These are phyloP conservation scores for Austroboletus novae-zelandiae DNA, from an alignment of 1,284 basidiomycete genomes.

Conservation along the genomic window DNA sequence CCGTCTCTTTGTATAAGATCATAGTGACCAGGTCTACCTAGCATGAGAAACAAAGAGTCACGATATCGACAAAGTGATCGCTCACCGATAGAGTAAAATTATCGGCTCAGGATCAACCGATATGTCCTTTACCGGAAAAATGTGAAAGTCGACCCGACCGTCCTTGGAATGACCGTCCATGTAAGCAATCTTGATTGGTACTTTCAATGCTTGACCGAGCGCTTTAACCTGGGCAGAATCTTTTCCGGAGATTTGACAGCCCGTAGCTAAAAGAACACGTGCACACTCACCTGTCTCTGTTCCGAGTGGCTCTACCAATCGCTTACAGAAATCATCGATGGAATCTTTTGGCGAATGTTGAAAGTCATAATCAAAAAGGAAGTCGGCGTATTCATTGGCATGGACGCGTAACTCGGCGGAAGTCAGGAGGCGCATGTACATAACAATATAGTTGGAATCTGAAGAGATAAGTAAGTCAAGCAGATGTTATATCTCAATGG, in stretches of 20 bases:
- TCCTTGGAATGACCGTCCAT: conserved; percentile 57
- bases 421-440: conserved; percentile 77
- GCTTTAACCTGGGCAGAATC: conserved; percentile 87
- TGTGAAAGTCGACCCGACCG: conserved; percentile 65
- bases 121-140: conserved; percentile 52
- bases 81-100: conserved; percentile 73
- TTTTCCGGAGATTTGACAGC: conserved; percentile 23
- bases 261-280: not conserved
- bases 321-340: conserved; percentile 69
- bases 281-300: conserved; percentile 69
- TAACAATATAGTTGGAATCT: conserved; percentile 73
- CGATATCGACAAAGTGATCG: conserved; percentile 1
- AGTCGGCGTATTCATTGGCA: conserved; percentile 49
- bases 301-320: conserved; percentile 76
- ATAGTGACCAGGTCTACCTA: conserved; percentile 68
- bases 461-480: conserved; percentile 5
- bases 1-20: conserved; percentile 52
- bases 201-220: conserved; percentile 63
- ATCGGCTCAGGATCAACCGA: conserved; percentile 42
- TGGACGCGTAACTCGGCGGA: conserved; percentile 78
- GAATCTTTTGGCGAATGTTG: conserved; percentile 29
- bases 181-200: conserved; percentile 78
- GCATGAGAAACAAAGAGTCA: conserved; percentile 4
- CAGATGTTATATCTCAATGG: not conserved
- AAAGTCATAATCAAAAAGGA: conserved; percentile 77